Conservation (phyloP, 139 green algal genomes). For the Deuterostichococcus epilithicus region DNA sequence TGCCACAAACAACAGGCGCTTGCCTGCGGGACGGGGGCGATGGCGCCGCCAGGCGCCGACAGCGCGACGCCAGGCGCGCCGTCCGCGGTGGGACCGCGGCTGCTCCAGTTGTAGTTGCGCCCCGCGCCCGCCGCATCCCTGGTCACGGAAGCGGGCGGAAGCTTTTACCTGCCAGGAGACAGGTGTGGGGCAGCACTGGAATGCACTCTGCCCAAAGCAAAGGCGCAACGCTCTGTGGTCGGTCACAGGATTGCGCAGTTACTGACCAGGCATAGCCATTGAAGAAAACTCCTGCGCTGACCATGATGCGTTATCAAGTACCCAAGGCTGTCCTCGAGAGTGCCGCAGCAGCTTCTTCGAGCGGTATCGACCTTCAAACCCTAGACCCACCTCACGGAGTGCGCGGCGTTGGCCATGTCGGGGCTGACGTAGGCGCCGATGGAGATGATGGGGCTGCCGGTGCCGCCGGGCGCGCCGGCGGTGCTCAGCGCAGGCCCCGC, state of each 20-base stretch:
- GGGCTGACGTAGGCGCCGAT: conserved; percentile 85
- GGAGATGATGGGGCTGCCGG: conserved; percentile 57
- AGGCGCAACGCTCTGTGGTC: too few species aligned
- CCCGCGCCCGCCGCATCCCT: conserved; percentile 34
- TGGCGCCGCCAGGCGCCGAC: conserved; percentile 65
- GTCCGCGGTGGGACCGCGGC: conserved; percentile 67
- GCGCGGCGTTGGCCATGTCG: conserved; percentile 67
- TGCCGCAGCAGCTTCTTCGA: too few species aligned
- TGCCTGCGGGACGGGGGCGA: conserved; percentile 82
- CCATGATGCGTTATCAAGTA: too few species aligned
- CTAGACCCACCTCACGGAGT: conserved; percentile 47
- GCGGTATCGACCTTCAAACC: too few species aligned
- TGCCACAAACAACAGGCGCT: conserved; percentile 18
- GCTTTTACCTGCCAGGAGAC: too few species aligned
- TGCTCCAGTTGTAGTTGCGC: conserved; percentile 80
- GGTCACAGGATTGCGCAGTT: too few species aligned
- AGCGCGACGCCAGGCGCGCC: conserved; percentile 75
- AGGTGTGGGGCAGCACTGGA: too few species aligned
- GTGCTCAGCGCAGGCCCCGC: conserved; percentile 80
- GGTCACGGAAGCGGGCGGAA: background rate
- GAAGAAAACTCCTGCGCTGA: too few species aligned
- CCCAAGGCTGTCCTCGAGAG: too few species aligned
- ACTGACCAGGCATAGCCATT: too few species aligned
- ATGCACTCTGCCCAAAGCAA: too few species aligned
- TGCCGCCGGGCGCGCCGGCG: conserved; percentile 82